Evolutionary conservation across 1,284 basidiomycete species (phyloP), one percentile per base, ranked within the genome.

Genomic region (Schizophyllum amplum): DNA sequence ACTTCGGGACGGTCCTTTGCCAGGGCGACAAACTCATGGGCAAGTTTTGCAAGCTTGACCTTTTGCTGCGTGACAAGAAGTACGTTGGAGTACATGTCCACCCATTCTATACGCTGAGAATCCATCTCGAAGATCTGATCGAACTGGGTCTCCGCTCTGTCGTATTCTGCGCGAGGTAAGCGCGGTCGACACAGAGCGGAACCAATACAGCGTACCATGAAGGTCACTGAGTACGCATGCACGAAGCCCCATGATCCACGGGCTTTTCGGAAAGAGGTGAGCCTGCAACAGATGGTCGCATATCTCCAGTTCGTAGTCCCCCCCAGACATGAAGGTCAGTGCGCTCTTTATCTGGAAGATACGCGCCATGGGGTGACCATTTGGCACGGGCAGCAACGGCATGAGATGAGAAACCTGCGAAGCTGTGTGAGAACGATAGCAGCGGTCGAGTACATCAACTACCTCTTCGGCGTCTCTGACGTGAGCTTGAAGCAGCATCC

Each of bases 71-170:
- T 92, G 4, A 99, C 93, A 71, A 98, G 99, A 47, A 99, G 80
- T 66, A 98, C 96, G 68, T 99, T 98, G 56, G 94, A 97, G 70
- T 93, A 96, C 55, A 98, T 87, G 68, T 98, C 96, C 54, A 99
- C 88, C 64, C 98, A 93, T 63, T 99, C 97, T 60, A 98, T 84
- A 23, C 95, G 82, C 72, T 87, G 90, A 4, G 95, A 95, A 68
- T 98, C 95, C 47, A 87, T 68, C 4, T 75, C 70, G 51, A 92
- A 81, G 24, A 98, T 89, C 59, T 79, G 79, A 66, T 94, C 88
- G 68, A 96, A 98, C 65, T 92, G 84, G 24, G 72, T 71, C 68
- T 93, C 90, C 1, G 95, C 92, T 57, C 84, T 82, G 56, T 84
- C 82, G 68, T 94, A 96, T 66, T 97, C 94, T 96, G 65, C 26